Percentiles rank a stretch among this genome's conserved stretches.
Evolutionary conservation across 1,139 yeast genomes (phyloP).

Genomic region (Geotrichum cucujoidarum): DNA sequence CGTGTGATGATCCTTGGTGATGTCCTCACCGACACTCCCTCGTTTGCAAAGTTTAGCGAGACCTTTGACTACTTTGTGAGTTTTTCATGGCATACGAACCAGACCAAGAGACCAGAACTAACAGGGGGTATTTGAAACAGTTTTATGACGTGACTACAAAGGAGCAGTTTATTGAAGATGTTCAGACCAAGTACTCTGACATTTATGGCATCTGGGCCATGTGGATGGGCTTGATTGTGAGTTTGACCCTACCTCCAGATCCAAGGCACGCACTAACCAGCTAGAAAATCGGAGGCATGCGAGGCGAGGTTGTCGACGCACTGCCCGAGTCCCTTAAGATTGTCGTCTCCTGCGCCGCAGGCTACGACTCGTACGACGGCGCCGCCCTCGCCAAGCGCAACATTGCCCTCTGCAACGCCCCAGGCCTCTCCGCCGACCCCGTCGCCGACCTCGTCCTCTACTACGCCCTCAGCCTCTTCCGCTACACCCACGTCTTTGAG

Average conservation of each 20-base stretch:
- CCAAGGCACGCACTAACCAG: neutral
- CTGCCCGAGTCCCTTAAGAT: slow-evolving; percentile 53
- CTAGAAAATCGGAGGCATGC: slow-evolving; percentile 27
- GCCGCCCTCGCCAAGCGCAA: slow-evolving; percentile 40
- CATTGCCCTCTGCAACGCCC: slow-evolving; percentile 57
- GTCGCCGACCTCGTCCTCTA: slow-evolving; percentile 72
- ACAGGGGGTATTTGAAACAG: slow-evolving; percentile 6
- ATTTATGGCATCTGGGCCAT: slow-evolving; percentile 25
- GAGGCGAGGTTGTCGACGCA: slow-evolving; percentile 44
- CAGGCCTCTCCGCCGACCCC: slow-evolving; percentile 51
- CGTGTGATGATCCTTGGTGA: slow-evolving; percentile 15
- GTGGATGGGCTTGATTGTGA: slow-evolving; percentile 27
- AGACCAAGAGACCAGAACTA: too few relatives aligned
- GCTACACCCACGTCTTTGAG: slow-evolving; percentile 54
- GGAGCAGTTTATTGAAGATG: slow-evolving; percentile 24
- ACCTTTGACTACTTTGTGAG: slow-evolving; percentile 14
- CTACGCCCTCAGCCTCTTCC: slow-evolving; percentile 55
- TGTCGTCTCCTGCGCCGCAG: slow-evolving; percentile 65
- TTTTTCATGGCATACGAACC: too few relatives aligned
- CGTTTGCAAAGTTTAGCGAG: slow-evolving; percentile 9
- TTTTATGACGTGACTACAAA: slow-evolving; percentile 21
- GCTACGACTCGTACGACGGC: slow-evolving; percentile 58
- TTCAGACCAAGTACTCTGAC: slow-evolving; percentile 21
- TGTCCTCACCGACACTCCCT: slow-evolving; percentile 8
- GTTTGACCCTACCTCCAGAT: too few relatives aligned